Percentiles rank a stretch among this genome's conserved stretches.
phyloP scores from a whole-genome alignment of 2,329 filamentous ascomycete genomes.

The Paraconiothyrium sp. region DNA sequence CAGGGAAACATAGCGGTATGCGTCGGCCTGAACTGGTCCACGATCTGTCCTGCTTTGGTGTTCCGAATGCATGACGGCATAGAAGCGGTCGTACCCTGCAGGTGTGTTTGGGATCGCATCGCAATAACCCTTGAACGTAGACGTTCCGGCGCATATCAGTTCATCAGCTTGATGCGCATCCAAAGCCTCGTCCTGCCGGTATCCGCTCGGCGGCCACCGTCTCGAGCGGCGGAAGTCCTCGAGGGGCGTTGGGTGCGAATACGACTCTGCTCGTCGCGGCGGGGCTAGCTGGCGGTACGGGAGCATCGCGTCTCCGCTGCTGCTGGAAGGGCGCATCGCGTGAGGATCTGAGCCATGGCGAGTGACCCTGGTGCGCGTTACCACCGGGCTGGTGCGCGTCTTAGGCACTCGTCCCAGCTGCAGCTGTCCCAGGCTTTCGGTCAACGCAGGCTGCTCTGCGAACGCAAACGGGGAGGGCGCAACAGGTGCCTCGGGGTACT shows the following conservation, averaged over 20 bases:
- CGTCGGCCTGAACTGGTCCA: conserved; percentile 44
- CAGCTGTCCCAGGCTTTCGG: conserved; percentile 35
- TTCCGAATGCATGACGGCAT: conserved; percentile 52
- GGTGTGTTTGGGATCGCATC: conserved; percentile 50
- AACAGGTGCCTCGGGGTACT: conserved; percentile 34
- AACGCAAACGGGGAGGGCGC: conserved; percentile 40
- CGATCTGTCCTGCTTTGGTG: conserved; percentile 51
- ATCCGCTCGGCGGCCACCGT: conserved; percentile 53
- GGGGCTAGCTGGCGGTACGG: conserved; percentile 36
- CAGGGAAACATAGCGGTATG: conserved; percentile 51
- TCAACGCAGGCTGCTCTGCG: conserved; percentile 35
- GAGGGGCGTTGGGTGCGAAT: conserved; percentile 48
- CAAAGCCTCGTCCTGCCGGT: conserved; percentile 44
- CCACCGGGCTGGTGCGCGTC: conserved; percentile 46
- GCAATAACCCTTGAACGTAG: conserved; percentile 52
- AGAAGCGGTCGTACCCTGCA: conserved; percentile 50
- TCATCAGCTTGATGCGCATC: conserved; percentile 47
- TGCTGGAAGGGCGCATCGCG: conserved; percentile 42
- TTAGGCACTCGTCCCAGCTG: conserved; percentile 39
- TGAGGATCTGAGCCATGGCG: conserved; percentile 49
- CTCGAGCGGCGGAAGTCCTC: conserved; percentile 48
- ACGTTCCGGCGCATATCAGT: conserved; percentile 50
- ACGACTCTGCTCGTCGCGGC: conserved; percentile 44
- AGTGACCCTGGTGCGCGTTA: conserved; percentile 45
- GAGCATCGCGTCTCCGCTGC: conserved; percentile 40